Conservation (phyloP, 495 filamentous ascomycete genomes). For the Cryomyces minteri region DNA sequence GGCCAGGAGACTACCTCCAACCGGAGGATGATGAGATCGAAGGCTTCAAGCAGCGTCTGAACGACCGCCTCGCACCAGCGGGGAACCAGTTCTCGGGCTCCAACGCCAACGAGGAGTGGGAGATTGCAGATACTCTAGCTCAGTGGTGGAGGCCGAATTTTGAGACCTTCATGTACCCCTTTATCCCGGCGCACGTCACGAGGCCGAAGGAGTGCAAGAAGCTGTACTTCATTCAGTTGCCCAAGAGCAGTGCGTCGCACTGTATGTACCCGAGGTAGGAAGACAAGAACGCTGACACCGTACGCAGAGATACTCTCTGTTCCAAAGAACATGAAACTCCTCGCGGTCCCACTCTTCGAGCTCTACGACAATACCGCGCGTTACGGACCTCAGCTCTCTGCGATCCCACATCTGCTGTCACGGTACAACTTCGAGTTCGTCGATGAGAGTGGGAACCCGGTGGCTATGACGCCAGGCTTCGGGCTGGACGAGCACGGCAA, state of each 20-base stretch:
- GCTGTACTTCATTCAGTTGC: constrained; percentile 88
- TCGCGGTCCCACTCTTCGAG: constrained; percentile 92
- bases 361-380: constrained; percentile 91
- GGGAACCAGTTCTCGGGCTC: constrained; percentile 74
- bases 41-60: constrained; percentile 81
- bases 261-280: background rate
- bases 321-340: constrained; percentile 98
- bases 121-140: constrained; percentile 82
- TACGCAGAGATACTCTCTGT: constrained; percentile 77
- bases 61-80: constrained; percentile 82
- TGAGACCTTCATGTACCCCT: constrained; percentile 99
- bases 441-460: constrained; percentile 82
- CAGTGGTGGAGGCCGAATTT: constrained; percentile 99
- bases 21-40: constrained; percentile 78
- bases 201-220: constrained; percentile 99
- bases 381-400: constrained; percentile 89
- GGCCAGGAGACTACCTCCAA: constrained; percentile 86
- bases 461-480: constrained; percentile 67
- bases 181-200: constrained; percentile 85
- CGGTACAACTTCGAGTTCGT: constrained; percentile 96
- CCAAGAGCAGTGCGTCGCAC: constrained; percentile 57
- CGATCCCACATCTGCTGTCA: constrained; percentile 84
- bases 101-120: constrained; percentile 77
- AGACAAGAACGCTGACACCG: constrained; percentile 1
- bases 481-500: constrained; percentile 32